Evolutionary conservation across 2,329 filamentous ascomycete genomes (phyloP), one percentile per base, ranked within the genome.

Genomic region (Epichloe gansuensis): DNA sequence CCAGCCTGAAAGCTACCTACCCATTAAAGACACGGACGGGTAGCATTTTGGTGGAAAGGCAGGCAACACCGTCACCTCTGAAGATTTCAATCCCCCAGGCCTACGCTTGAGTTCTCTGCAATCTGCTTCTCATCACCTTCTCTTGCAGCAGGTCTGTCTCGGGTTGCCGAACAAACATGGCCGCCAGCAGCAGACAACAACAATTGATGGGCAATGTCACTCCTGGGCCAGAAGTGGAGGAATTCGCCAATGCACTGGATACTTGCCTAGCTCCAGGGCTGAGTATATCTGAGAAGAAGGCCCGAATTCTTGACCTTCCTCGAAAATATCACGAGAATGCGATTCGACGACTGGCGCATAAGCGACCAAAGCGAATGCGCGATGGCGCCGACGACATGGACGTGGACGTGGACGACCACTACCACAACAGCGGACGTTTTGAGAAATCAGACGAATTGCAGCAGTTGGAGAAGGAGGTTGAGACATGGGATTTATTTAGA

Each of bases 401-500:
- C 47, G 77, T 81, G 71, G 78, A 82, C 48, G 59, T 76, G 7
- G 80, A 82, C 55, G 76, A 78, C 41, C 51, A 53, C 8, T 23
- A 40, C 23, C 13, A 25, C n/a, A 13, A 36, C 25, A 17, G 35
- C 12, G 35, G 21, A 21, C 17, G 47, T 17, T 8, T 38, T 11
- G 47, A 49, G 12, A 52, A 59, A 4, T 35, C 54, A 17, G 59
- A 62, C 13, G 60, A 66, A 47, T 61, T 58, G 47, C 63, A 56
- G 77, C 61, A 77, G 52, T 85, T 89, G 75, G 82, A 94, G 66
- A 77, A 85, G 57, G 93, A 98, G 68, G 81, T 83, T 41, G 88
- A 94, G 60, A 93, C 89, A 0, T 98, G 93, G 93, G 84, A 94
- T 62, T 74, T 97, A 31, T 71, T 97, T 53, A 78, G 82, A 47